Percentiles rank a stretch among this genome's conserved stretches.
phyloP scores from a whole-genome alignment of 2,329 filamentous ascomycete genomes.

The Aaosphaeria pasadenensis region DNA sequence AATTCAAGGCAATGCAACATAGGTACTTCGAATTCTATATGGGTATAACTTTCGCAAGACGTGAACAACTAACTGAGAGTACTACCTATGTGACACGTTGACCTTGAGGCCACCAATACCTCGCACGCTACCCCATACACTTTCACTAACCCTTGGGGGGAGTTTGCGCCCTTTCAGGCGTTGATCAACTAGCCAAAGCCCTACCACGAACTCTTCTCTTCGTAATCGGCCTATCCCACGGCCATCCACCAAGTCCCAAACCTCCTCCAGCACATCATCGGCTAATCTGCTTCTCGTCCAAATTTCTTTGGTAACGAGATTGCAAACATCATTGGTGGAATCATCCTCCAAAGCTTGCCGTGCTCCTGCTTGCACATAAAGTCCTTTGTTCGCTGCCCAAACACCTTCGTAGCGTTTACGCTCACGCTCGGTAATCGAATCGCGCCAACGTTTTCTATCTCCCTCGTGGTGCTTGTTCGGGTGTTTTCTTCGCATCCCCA shows the following conservation, averaged over 20 bases:
- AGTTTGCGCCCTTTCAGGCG: constrained; percentile 75
- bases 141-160: constrained; percentile 66
- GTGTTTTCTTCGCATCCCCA: constrained; percentile 51
- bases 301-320: constrained; percentile 70
- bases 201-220: constrained; percentile 75
- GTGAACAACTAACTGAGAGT: too few species aligned
- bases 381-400: constrained; percentile 76
- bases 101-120: constrained; percentile 41
- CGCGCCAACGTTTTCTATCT: constrained; percentile 71
- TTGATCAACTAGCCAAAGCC: constrained; percentile 80
- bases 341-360: constrained; percentile 14
- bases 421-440: constrained; percentile 68
- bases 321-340: constrained; percentile 56
- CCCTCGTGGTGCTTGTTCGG: constrained; percentile 73
- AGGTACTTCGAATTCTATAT: too few species aligned
- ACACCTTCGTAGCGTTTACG: constrained; percentile 80
- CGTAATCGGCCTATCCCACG: constrained; percentile 54
- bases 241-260: constrained; percentile 73
- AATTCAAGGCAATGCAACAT: too few species aligned
- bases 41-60: too few species aligned
- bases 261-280: constrained; percentile 65
- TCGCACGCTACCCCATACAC: constrained; percentile 70
- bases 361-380: constrained; percentile 29
- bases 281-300: constrained; percentile 70
- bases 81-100: constrained; percentile 1